Base-by-base conservation (phyloP, 2,329 filamentous ascomycete species). In the Aspergillus ochraceus region DNA sequence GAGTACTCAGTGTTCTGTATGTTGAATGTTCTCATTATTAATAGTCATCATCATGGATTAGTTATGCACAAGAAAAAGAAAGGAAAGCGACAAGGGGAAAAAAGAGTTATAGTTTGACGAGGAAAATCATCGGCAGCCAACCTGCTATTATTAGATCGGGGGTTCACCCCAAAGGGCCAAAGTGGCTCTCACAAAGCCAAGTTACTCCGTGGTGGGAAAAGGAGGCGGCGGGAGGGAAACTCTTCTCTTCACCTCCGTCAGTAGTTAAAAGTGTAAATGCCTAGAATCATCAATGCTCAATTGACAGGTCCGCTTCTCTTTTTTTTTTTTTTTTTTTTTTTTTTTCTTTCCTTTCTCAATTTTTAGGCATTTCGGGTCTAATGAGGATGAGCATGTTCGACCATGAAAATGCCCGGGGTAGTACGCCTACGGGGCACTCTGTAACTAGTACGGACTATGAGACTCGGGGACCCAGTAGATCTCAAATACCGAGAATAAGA, bases 71-170 rank as follows among this genome's bases (percentile, higher is more conserved):
- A 36, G 11, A 36, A 36, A 12, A 14, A 14, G 11, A 36, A 14
- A 36, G 10, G 4, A 36, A 36, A 36, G 10, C n/a, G 17, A 12
- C 36, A 12, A 4, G 14, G 14, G 36, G 5, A n/a, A 42, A 42
- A 6, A 42, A 8, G 14, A n/a, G 14, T 3, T 17, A 42, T 14
- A 14, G 17, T 17, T 42, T 17, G 14, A 4, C 11, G 32, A 11
- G 32, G 36, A n/a, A 42, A 8, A 42, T 49, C 53, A 55, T 24
- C 39, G 8, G 3, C n/a, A 36, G 17, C 22, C 53, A 14, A 4
- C 12, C n/a, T 49, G 20, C 53, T 55, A 55, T 55, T 55, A 49
- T 55, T 55, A 55, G 45, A 24, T 47, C 9, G 19, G 45, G 9
- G 19, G 45, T 19, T 19, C 26, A 29, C 26, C 26, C 26, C 26